A percentile compares a stretch with the other conserved stretches of the same genome.
These are phyloP conservation scores for Starmerella davenportii DNA, from an alignment of 805 yeast species.

Conservation along the genomic window DNA sequence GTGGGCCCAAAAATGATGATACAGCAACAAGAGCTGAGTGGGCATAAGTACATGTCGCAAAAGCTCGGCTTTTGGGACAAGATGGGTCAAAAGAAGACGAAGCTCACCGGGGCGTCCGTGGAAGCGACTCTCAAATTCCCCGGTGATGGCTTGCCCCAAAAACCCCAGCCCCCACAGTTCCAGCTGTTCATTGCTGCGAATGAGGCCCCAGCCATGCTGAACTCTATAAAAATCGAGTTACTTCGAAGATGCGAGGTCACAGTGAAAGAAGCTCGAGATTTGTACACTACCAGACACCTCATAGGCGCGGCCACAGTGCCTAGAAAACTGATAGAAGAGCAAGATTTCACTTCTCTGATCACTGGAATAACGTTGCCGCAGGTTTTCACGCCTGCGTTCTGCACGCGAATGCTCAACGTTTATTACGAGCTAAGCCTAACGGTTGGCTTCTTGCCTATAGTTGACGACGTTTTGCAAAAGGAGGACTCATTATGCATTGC, in stretches of 20 bases:
- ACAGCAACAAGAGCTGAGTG: constrained; percentile 1
- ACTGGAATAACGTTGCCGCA: constrained; percentile 1
- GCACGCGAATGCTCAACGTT: not conserved
- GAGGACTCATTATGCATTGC: not conserved
- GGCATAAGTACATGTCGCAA: not conserved
- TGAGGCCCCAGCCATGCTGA: not conserved
- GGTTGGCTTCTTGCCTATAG: constrained; percentile 1
- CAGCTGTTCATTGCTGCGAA: not conserved
- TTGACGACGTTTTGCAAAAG: not conserved
- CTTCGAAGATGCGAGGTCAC: constrained; percentile 1
- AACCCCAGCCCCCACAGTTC: constrained; percentile 2
- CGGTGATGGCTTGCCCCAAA: constrained; percentile 1
- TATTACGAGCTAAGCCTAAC: constrained; percentile 1
- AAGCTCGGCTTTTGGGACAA: constrained; percentile 1
- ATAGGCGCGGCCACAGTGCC: constrained; percentile 4
- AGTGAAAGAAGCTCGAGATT: constrained; percentile 1
- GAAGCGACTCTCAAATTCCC: constrained; percentile 1
- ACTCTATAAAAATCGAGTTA: not conserved
- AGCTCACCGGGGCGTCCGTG: not conserved
- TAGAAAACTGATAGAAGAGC: not conserved
- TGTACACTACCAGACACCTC: not conserved
- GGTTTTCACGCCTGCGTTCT: constrained; percentile 1
- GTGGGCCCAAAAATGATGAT: not conserved
- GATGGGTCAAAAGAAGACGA: not conserved
- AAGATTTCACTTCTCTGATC: constrained; percentile 2